These are phyloP conservation scores for Colletotrichum spinosum DNA, from an alignment of 2,329 filamentous ascomycete genomes.

Conservation along the genomic window DNA sequence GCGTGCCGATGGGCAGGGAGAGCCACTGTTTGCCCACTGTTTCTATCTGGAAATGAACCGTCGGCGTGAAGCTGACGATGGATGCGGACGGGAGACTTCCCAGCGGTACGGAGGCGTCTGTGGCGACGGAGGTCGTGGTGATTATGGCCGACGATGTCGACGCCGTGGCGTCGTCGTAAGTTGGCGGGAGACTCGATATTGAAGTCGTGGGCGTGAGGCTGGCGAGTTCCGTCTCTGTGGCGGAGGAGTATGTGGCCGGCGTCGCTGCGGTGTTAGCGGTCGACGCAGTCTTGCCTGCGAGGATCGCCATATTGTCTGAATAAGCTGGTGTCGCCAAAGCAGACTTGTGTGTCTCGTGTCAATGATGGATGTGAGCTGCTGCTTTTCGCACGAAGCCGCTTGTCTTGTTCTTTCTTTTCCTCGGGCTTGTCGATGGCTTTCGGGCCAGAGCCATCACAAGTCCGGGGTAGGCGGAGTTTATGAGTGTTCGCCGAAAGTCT, in stretches of 20 bases:
- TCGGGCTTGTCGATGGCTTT: too few species aligned
- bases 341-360: too few species aligned
- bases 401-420: too few species aligned
- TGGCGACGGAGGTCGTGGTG: background rate
- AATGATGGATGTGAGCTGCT: too few species aligned
- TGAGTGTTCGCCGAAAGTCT: too few species aligned
- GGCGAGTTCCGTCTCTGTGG: slow-evolving; percentile 14
- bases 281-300: background rate
- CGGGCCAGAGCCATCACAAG: too few species aligned
- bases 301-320: slow-evolving; percentile 4
- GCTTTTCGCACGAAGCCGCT: too few species aligned
- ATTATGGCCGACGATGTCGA: slow-evolving; percentile 18
- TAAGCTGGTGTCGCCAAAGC: too few species aligned
- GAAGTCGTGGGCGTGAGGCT: background rate
- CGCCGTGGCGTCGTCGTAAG: slow-evolving; percentile 43
- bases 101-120: background rate
- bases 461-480: too few species aligned
- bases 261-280: background rate
- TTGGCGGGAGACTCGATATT: slow-evolving; percentile 40
- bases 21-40: slow-evolving; percentile 56
- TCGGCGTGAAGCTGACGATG: slow-evolving; percentile 52
- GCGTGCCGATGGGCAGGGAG: slow-evolving; percentile 53
- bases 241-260: slow-evolving; percentile 10
- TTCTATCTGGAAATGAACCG: slow-evolving; percentile 61
- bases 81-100: slow-evolving; percentile 21